Evolutionary conservation across 108 stramenopile genomes (phyloP), one percentile per base, ranked within the genome.

Genomic region (Skeletonema potamos): DNA sequence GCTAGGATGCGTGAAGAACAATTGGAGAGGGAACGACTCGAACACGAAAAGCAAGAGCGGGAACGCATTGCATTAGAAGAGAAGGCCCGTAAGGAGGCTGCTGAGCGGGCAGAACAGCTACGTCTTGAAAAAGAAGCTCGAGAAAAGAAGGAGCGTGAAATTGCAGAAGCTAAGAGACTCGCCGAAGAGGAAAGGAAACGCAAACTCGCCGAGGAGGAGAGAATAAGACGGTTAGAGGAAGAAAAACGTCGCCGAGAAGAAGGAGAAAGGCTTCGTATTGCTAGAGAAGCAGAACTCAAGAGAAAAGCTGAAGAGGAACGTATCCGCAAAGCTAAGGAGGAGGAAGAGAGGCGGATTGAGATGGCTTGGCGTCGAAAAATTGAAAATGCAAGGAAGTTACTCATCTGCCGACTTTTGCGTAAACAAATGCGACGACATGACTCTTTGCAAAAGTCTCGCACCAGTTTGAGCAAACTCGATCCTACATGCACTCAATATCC

Each of bases 221-320:
- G 28, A 17, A 58, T 60, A 37, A 9, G 27, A 24, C 58, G 22
- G 10, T 27, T 72, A 36, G 75, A 74, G n/a, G 75, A 80, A 64
- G 76, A 72, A 12, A 64, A 58, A 41, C 72, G 72, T 18, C 70
- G 70, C 0, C 51, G 12, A 58, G 28, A 67, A 41, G 70, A 46
- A 41, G 36, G 37, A 39, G 60, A 70, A 46, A 58, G 58, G 20
- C 59, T 20, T 20, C 79, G 66, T 27, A 51, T 51, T 51, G 48
- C 20, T 8, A 64, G 70, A 18, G 46, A 70, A 26, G 71, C 60
- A 27, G 79, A 80, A 51, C 59, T 54, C 0, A 24, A 24, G 29
- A 65, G 62, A 37, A 33, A 77, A 39, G 82, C 77, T 0, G 82
- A 82, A 64, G 77, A 82, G 26, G 77, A 74, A 41, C 76, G 76